Evolutionary conservation across 371 early-diverging fungal species (phyloP).

Genomic region (Zychaea mexicana): DNA sequence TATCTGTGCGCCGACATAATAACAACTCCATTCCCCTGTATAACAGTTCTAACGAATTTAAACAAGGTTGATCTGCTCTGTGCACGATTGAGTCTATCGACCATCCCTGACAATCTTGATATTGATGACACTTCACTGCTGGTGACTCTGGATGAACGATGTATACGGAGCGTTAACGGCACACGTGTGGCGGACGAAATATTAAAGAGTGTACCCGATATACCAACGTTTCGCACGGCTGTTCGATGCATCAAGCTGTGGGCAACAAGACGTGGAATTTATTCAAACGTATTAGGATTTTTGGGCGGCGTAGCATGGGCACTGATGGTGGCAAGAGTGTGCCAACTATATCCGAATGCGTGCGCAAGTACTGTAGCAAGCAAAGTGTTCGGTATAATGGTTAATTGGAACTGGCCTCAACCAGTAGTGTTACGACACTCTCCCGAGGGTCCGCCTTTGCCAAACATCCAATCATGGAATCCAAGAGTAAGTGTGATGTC

Average conservation of each 20-base stretch:
- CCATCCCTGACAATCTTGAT: constrained; percentile 88
- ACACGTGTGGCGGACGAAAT: constrained; percentile 99
- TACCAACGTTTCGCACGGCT: constrained; percentile 88
- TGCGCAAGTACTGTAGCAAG: constrained; percentile 84
- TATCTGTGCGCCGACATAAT: too few relatives aligned
- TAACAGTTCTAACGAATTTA: not conserved
- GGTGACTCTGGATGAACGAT: constrained; percentile 92
- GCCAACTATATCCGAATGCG: constrained; percentile 98
- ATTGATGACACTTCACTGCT: constrained; percentile 88
- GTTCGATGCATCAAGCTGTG: constrained; percentile 98
- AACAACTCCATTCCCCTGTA: not conserved
- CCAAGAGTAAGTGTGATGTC: constrained; percentile 83
- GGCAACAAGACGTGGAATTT: constrained; percentile 97
- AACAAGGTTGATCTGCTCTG: constrained; percentile 95
- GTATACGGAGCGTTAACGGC: constrained; percentile 96
- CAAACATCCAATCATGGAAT: constrained; percentile 95
- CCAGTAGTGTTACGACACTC: constrained; percentile 92
- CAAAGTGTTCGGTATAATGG: constrained; percentile 92
- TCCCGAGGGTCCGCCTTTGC: constrained; percentile 90
- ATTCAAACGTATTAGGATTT: constrained; percentile 98
- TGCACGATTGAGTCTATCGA: constrained; percentile 80
- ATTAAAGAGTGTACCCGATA: constrained; percentile 92
- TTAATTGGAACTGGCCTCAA: constrained; percentile 97
- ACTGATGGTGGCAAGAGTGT: constrained; percentile 97
- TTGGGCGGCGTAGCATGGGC: constrained; percentile 99